These are phyloP conservation scores for Hemileccinum impolitum DNA, from an alignment of 768 basidiomycete genomes.

Conservation along the genomic window DNA sequence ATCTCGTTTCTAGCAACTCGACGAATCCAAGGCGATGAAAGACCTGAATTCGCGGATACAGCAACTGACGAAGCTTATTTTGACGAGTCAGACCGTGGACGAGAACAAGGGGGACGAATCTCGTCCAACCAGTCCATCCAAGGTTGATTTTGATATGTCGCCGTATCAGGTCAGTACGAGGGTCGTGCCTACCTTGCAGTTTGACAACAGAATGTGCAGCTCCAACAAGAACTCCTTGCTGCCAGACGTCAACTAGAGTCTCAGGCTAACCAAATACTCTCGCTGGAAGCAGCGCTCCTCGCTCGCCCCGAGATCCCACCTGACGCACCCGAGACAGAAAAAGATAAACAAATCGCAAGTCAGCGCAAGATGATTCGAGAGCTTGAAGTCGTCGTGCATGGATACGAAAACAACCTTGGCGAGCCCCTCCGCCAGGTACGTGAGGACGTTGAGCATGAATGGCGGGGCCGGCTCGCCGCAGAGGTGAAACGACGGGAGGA, in stretches of 20 bases:
- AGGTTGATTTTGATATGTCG: slow-evolving; percentile 87
- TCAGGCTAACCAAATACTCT: slow-evolving; percentile 79
- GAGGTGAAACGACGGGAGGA: slow-evolving; percentile 62
- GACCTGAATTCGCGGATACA: slow-evolving; percentile 78
- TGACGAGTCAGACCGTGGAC: slow-evolving; percentile 82
- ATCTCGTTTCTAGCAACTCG: slow-evolving; percentile 56
- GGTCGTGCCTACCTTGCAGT: neutral
- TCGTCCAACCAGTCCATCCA: slow-evolving; percentile 77
- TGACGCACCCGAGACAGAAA: slow-evolving; percentile 65
- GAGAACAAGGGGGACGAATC: slow-evolving; percentile 66
- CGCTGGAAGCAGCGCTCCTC: slow-evolving; percentile 73
- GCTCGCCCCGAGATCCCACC: slow-evolving; percentile 65
- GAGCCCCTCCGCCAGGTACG: slow-evolving; percentile 62
- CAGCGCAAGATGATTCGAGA: slow-evolving; percentile 75
- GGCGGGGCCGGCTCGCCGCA: slow-evolving; percentile 55
- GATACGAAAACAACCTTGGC: slow-evolving; percentile 72
- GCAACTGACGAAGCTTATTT: slow-evolving; percentile 78
- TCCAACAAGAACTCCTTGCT: slow-evolving; percentile 85
- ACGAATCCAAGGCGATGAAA: slow-evolving; percentile 81
- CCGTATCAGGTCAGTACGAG: slow-evolving; percentile 63
- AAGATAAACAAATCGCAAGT: slow-evolving; percentile 70
- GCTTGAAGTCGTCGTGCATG: slow-evolving; percentile 66
- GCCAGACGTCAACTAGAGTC: slow-evolving; percentile 75
- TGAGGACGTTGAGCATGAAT: slow-evolving; percentile 75
- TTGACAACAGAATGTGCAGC: slow-evolving; percentile 34